Evolutionary conservation across 2,329 filamentous ascomycete species (phyloP).

Genomic region (Colletotrichum zoysiae): DNA sequence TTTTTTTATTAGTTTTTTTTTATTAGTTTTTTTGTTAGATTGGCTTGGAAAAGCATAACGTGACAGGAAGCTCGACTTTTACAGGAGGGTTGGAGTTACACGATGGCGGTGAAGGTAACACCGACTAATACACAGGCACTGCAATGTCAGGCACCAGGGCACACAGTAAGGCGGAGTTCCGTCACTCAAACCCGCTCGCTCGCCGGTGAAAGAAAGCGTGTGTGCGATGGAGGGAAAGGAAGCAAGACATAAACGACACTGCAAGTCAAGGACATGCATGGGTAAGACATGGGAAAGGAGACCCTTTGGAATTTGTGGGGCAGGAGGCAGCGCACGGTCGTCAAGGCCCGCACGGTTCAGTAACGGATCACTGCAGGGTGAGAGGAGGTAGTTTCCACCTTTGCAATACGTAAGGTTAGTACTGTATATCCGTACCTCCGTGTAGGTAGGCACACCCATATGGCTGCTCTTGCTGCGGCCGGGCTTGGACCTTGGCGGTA

Average conservation of each 20-base stretch:
- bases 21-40: too few species aligned
- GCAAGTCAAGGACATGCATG: too few species aligned
- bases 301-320: background rate
- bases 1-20: too few species aligned
- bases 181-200: background rate
- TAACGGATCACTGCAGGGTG: constrained; percentile 19
- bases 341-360: constrained; percentile 31
- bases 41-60: constrained; percentile 1
- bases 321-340: background rate
- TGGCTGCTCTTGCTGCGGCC: background rate
- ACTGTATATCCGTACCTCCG: too few species aligned
- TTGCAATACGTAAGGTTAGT: background rate
- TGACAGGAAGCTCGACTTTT: background rate
- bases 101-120: constrained; percentile 16
- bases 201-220: too few species aligned
- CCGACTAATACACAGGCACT: background rate
- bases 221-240: too few species aligned
- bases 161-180: background rate
- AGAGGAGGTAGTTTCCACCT: background rate
- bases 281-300: constrained; percentile 13
- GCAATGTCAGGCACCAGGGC: background rate
- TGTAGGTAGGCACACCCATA: too few species aligned
- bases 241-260: background rate
- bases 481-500: constrained; percentile 3
- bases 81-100: constrained; percentile 11